These are phyloP conservation scores for Boletus mariae DNA, from an alignment of 1,284 basidiomycete genomes.

Conservation along the genomic window DNA sequence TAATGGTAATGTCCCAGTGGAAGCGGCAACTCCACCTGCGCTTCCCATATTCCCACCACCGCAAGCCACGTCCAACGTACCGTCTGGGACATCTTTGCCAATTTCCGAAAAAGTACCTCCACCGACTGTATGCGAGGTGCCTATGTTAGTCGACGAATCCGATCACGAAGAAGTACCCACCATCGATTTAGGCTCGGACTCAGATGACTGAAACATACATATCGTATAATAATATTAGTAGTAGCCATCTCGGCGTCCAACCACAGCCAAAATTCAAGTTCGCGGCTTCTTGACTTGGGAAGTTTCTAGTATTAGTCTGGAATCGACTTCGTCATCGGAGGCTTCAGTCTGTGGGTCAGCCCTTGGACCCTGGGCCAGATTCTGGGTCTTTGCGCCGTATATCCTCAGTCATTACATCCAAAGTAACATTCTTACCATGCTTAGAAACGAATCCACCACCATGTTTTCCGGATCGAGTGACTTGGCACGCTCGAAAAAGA, in stretches of 20 bases:
- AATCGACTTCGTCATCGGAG: constrained; percentile 43
- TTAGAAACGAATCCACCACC: constrained; percentile 47
- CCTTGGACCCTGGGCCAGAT: constrained; percentile 15
- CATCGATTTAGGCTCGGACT: constrained; percentile 52
- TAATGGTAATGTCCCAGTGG: background rate
- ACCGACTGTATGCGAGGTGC: background rate
- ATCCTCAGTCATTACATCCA: background rate
- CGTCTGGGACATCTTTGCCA: background rate
- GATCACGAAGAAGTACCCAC: constrained; percentile 54
- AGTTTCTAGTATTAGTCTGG: constrained; percentile 13
- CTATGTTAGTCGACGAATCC: constrained; percentile 32
- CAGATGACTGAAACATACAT: constrained; percentile 29
- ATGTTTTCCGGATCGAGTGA: constrained; percentile 56
- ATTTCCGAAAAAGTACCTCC: constrained; percentile 9
- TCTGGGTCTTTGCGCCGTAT: constrained; percentile 19
- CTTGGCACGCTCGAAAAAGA: constrained; percentile 61
- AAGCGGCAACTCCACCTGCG: background rate
- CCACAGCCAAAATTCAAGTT: constrained; percentile 5
- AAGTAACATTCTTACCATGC: constrained; percentile 39
- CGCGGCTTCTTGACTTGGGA: constrained; percentile 19
- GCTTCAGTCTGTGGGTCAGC: constrained; percentile 28
- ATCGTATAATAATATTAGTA: background rate
- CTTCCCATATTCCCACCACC: background rate
- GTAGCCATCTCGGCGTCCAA: background rate
- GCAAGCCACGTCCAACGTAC: background rate